Percentiles rank a stretch among this genome's conserved stretches.
phyloP scores from a whole-genome alignment of 208 protist species.

The Novymonas esmeraldas region DNA sequence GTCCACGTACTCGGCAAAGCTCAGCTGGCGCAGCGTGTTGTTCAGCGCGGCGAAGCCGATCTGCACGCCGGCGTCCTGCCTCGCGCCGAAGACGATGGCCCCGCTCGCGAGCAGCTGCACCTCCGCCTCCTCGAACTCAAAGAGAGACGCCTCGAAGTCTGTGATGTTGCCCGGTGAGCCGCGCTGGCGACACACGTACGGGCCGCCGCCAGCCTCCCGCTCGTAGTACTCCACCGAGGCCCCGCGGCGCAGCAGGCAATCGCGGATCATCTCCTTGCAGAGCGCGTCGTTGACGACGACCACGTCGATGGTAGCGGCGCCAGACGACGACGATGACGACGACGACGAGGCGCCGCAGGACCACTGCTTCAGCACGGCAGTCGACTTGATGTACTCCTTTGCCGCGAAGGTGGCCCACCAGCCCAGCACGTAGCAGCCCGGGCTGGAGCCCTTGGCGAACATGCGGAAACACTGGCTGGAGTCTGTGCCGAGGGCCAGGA shows the following conservation, averaged over 20 bases:
- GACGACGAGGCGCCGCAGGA: not conserved
- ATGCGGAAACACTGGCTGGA: slow-evolving; percentile 72
- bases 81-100: slow-evolving; percentile 43
- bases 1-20: slow-evolving; percentile 81
- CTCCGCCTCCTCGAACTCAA: slow-evolving; percentile 87
- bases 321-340: no score
- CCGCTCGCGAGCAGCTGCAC: slow-evolving; percentile 84
- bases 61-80: slow-evolving; percentile 34
- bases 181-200: slow-evolving; percentile 82
- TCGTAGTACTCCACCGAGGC: slow-evolving; percentile 87
- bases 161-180: slow-evolving; percentile 87
- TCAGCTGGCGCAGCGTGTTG: slow-evolving; percentile 82
- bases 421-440: slow-evolving; percentile 80
- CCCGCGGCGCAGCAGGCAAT: slow-evolving; percentile 82
- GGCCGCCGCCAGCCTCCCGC: slow-evolving; percentile 35
- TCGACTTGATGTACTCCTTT: slow-evolving; percentile 88
- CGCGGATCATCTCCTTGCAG: slow-evolving; percentile 83
- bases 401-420: slow-evolving; percentile 79
- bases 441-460: slow-evolving; percentile 64
- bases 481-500: slow-evolving; percentile 63
- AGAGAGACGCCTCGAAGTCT: slow-evolving; percentile 90
- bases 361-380: slow-evolving; percentile 83
- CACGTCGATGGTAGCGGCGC: slow-evolving; percentile 40
- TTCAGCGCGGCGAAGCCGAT: slow-evolving; percentile 86
- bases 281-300: slow-evolving; percentile 86